Percentiles rank a stretch among this genome's conserved stretches.
Conservation (phyloP, 1,284 basidiomycete species). For the Cryptococcus deneoformans region DNA sequence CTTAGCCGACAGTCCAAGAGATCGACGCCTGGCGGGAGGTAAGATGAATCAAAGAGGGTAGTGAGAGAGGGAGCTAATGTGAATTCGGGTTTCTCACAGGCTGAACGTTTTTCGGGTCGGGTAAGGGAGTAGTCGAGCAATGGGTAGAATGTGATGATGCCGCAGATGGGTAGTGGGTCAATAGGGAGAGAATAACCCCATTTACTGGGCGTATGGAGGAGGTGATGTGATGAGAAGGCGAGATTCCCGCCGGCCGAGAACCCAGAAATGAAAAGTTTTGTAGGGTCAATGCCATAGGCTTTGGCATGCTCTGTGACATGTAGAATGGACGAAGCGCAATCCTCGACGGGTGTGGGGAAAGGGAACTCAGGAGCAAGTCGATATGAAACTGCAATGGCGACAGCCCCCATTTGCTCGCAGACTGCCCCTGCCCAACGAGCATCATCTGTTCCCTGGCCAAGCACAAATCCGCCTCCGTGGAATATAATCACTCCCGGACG, state of each 20-base stretch:
- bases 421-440: slow-evolving; percentile 15
- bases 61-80: slow-evolving; percentile 22
- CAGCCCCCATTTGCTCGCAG: slow-evolving; percentile 16
- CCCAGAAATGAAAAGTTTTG: slow-evolving; percentile 21
- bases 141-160: slow-evolving; percentile 29
- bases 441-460: slow-evolving; percentile 29
- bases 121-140: slow-evolving; percentile 25
- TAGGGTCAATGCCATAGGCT: slow-evolving; percentile 18
- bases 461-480: slow-evolving; percentile 30
- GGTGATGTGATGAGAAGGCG: slow-evolving; percentile 15
- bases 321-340: slow-evolving; percentile 43
- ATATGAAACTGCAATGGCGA: slow-evolving; percentile 44
- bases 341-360: slow-evolving; percentile 49
- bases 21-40: slow-evolving; percentile 20
- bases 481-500: slow-evolving; percentile 21
- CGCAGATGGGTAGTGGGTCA: slow-evolving; percentile 10
- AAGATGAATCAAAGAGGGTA: slow-evolving; percentile 30
- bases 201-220: slow-evolving; percentile 1
- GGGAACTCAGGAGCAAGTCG: slow-evolving; percentile 51
- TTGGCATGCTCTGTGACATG: slow-evolving; percentile 13
- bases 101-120: slow-evolving; percentile 16
- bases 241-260: slow-evolving; percentile 34
- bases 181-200: slow-evolving; percentile 10
- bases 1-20: slow-evolving; percentile 21
- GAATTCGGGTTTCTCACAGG: slow-evolving; percentile 10